These are phyloP conservation scores for Dactylorhiza incarnata DNA, from an alignment of 106 monocot species.

Conservation along the genomic window DNA sequence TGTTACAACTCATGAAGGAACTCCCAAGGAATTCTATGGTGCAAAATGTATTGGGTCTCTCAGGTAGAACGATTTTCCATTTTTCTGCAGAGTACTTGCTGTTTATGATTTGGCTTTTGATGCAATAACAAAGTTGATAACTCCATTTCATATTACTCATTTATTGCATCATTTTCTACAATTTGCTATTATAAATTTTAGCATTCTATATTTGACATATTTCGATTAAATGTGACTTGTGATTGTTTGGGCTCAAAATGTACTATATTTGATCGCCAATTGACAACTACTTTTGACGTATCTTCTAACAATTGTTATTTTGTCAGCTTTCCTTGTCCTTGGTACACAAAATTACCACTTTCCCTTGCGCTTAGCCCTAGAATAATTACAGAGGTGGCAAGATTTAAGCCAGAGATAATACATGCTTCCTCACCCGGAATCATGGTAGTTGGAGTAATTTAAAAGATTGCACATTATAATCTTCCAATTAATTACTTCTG, in stretches of 20 bases:
- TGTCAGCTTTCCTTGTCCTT: conserved; percentile 86
- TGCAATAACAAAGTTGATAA: background rate
- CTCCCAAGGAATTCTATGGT: conserved; percentile 79
- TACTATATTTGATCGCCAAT: background rate
- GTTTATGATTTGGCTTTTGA: background rate
- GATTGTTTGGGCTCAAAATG: background rate
- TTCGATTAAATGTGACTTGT: background rate
- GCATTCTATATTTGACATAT: background rate
- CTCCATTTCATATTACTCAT: background rate
- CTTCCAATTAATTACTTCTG: background rate
- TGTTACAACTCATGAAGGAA: conserved; percentile 73
- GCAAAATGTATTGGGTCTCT: conserved; percentile 93
- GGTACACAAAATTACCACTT: conserved; percentile 80
- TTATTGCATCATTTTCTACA: background rate
- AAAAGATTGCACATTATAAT: background rate
- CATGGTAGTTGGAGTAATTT: conserved; percentile 42
- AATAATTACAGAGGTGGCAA: conserved; percentile 84
- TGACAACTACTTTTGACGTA: background rate
- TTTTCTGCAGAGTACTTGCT: background rate
- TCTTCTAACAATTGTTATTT: background rate
- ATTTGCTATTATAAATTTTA: background rate
- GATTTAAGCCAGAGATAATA: conserved; percentile 89
- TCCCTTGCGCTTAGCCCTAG: conserved; percentile 87
- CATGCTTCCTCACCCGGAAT: conserved; percentile 91
- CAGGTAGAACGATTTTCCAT: conserved; percentile 36